Base-by-base conservation (phyloP, 148 eudicot genomes). In the Rhododendron griersonianum region DNA sequence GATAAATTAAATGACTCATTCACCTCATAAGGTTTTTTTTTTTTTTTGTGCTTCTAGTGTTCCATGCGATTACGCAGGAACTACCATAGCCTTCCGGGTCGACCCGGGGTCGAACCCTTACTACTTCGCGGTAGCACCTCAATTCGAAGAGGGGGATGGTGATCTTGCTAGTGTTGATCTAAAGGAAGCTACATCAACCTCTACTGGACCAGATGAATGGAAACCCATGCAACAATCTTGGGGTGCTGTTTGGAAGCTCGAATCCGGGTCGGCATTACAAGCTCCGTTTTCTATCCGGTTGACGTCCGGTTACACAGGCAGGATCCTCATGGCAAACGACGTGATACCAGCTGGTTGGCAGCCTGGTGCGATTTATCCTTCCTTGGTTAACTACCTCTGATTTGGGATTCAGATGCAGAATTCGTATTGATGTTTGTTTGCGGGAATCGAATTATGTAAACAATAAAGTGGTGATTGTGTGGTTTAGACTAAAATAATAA, bases 241-340 rank as follows among this genome's bases (percentile, higher is more conserved):
- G 92, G 92, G 91, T 30, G 92, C 92, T 6, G 89, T 90, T 44
- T 90, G 92, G 92, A 86, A 88, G 75, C 51, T 90, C 9, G 84
- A 89, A 25, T 83, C 91, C 0, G 92, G 92, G 10, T 45, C 23
- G 6, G 74, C 82, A 30, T 79, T 90, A n/a, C 45, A 77, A 13
- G 85, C 92, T 51, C 92, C 91, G 15, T 59, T 90, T 85, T 90
- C 91, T 3, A 81, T 90, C 23, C 84, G 87, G 15, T 81, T 90
- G 57, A 86, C 59, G 4, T 90, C 91, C 7, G 88, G 77, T n/a
- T 59, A 76, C 11, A 80, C 88, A 0, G 71, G 57, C 47, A 53
- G 57, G 25, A 87, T 51, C 33, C 48, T 90, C 5, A 86, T 90
- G 25, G 92, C 92, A 19, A 89, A 59, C 13, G 65, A 89, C 86